phyloP scores from a whole-genome alignment of 441 rosid species.

The Eruca vesicaria region DNA sequence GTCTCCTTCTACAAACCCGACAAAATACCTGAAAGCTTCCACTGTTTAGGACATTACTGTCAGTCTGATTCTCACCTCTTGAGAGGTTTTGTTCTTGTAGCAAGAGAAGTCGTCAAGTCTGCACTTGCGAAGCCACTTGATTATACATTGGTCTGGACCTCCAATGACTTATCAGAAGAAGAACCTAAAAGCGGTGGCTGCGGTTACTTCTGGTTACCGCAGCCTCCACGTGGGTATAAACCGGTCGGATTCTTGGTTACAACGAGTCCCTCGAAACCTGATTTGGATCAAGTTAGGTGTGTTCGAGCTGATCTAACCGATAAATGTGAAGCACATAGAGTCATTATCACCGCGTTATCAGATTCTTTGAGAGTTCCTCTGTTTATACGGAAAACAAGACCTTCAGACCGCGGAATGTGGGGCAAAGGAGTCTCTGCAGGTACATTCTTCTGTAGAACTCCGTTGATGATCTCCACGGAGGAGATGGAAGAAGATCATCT shows the following conservation, averaged over 20 bases:
- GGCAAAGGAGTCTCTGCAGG: conserved; percentile 76
- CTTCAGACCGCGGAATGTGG: conserved; percentile 54
- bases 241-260: conserved; percentile 72
- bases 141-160: conserved; percentile 71
- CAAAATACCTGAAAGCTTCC: conserved; percentile 56
- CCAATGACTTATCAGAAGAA: conserved; percentile 43
- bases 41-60: conserved; percentile 62
- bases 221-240: conserved; percentile 70
- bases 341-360: conserved; percentile 32
- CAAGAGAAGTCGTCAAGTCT: conserved; percentile 40
- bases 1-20: conserved; percentile 62
- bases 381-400: conserved; percentile 72
- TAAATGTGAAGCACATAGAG: conserved; percentile 48
- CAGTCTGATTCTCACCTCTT: conserved; percentile 55
- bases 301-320: conserved; percentile 75
- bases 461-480: conserved; percentile 15
- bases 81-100: conserved; percentile 66
- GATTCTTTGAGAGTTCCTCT: conserved; percentile 42
- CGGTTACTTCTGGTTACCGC: conserved; percentile 86
- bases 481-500: conserved; percentile 35
- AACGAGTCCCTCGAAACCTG: conserved; percentile 49
- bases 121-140: conserved; percentile 72
- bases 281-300: conserved; percentile 67
- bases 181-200: conserved; percentile 29
- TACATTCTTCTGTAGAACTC: conserved; percentile 62